Evolutionary conservation across 805 yeast species (phyloP).

Genomic region (Wickerhamomyces xylosicus): DNA sequence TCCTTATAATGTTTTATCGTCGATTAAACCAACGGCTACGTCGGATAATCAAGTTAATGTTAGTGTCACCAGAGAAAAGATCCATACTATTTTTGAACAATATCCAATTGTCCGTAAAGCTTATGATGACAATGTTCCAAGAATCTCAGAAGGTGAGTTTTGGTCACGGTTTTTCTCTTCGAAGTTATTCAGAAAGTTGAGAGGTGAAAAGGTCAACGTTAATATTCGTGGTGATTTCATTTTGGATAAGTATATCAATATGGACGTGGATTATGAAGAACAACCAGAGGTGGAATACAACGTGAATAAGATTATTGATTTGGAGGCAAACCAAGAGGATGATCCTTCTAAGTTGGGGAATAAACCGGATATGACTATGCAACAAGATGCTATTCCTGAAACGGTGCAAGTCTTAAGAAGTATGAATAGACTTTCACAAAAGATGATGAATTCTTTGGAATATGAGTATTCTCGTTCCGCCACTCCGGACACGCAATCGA

Average conservation of each 20-base stretch:
- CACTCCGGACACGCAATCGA: constrained; percentile 25
- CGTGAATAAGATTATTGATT: constrained; percentile 41
- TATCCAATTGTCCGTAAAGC: constrained; percentile 89
- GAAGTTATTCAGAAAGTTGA: constrained; percentile 70
- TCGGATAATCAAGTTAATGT: constrained; percentile 91
- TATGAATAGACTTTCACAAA: constrained; percentile 79
- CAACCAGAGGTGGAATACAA: constrained; percentile 32
- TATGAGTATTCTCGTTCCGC: constrained; percentile 29
- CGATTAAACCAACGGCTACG: constrained; percentile 89
- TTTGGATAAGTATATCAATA: constrained; percentile 71
- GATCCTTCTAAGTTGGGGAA: constrained; percentile 70
- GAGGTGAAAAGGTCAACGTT: constrained; percentile 77
- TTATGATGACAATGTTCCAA: constrained; percentile 84
- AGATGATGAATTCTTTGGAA: constrained; percentile 56
- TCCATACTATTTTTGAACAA: constrained; percentile 80
- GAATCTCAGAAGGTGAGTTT: constrained; percentile 80
- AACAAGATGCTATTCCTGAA: constrained; percentile 46
- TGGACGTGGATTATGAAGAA: constrained; percentile 49
- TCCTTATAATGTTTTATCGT: constrained; percentile 86
- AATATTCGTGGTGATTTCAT: constrained; percentile 78
- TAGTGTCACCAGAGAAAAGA: constrained; percentile 82
- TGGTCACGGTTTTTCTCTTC: constrained; percentile 96
- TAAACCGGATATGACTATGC: constrained; percentile 85
- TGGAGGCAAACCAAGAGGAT: constrained; percentile 74
- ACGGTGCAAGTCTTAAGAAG: constrained; percentile 70